A percentile compares a stretch with the other conserved stretches of the same genome.
phyloP scores from a whole-genome alignment of 2,329 filamentous ascomycete species.

The Monilinia aucupariae region DNA sequence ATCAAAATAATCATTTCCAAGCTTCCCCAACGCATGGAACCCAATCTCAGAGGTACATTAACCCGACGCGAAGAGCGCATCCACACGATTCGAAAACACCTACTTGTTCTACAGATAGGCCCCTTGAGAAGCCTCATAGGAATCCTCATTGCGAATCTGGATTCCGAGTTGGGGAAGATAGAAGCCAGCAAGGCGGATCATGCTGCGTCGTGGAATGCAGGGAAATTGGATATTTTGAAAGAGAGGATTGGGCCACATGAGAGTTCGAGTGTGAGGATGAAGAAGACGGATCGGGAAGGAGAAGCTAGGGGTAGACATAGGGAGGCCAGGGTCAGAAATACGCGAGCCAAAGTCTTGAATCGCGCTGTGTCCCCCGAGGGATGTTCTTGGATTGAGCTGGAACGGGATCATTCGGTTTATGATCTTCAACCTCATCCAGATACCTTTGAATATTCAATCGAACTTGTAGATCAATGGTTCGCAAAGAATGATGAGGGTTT shows the following conservation, averaged over 20 bases:
- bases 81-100: neutral
- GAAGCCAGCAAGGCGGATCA: neutral
- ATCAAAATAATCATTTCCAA: neutral
- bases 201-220: neutral
- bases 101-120: neutral
- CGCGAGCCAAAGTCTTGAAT: neutral
- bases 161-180: neutral
- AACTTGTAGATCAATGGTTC: neutral
- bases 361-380: too few relatives aligned
- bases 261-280: neutral
- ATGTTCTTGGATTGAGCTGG: neutral
- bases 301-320: too few relatives aligned
- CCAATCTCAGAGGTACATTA: neutral
- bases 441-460: neutral
- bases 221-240: neutral
- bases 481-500: neutral
- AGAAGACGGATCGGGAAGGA: neutral
- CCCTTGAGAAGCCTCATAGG: neutral
- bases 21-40: neutral
- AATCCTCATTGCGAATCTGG: neutral
- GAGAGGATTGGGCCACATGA: neutral
- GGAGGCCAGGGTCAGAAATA: too few relatives aligned
- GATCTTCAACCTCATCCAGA: neutral
- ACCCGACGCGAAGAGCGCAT: neutral
- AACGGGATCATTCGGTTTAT: neutral